Percentiles rank a stretch among this genome's conserved stretches.
Conservation (phyloP, 768 basidiomycete genomes). For the Phanerochaete sordida region DNA sequence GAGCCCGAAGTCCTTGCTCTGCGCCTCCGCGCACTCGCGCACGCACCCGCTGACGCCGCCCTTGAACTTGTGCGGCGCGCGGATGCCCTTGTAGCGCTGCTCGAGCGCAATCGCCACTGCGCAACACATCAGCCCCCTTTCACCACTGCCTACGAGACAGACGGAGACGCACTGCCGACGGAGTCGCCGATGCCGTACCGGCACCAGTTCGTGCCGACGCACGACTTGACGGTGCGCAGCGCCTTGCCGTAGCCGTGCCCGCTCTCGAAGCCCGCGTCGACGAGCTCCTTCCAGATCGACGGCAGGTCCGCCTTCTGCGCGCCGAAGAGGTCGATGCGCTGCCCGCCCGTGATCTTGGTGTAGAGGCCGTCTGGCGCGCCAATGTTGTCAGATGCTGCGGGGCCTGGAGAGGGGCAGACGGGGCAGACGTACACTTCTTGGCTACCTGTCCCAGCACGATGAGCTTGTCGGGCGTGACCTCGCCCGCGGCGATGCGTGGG, state of each 20-base stretch:
- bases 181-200: conserved; percentile 73
- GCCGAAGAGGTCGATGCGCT: conserved; percentile 71
- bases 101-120: conserved; percentile 65
- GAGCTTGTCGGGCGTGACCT: conserved; percentile 64
- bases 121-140: neutral
- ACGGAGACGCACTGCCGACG: conserved; percentile 44
- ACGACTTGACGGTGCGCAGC: conserved; percentile 72
- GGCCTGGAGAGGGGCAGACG: neutral
- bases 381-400: neutral
- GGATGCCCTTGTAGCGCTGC: conserved; percentile 67
- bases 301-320: conserved; percentile 68
- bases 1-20: conserved; percentile 70
- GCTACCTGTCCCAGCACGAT: conserved; percentile 63
- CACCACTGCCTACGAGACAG: neutral
- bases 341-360: conserved; percentile 55
- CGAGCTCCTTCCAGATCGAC: conserved; percentile 62
- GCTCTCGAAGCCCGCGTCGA: conserved; percentile 66
- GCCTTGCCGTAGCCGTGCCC: conserved; percentile 68
- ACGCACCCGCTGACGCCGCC: conserved; percentile 75
- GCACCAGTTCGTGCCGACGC: conserved; percentile 72
- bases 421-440: conserved; percentile 45
- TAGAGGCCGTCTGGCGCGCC: conserved; percentile 47
- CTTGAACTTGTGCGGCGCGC: conserved; percentile 72
- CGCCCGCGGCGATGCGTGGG: conserved; percentile 68
- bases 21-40: conserved; percentile 76